Evolutionary conservation across 176 grass and related monocot species (phyloP).

Genomic region (Eremochloa ophiuroides): DNA sequence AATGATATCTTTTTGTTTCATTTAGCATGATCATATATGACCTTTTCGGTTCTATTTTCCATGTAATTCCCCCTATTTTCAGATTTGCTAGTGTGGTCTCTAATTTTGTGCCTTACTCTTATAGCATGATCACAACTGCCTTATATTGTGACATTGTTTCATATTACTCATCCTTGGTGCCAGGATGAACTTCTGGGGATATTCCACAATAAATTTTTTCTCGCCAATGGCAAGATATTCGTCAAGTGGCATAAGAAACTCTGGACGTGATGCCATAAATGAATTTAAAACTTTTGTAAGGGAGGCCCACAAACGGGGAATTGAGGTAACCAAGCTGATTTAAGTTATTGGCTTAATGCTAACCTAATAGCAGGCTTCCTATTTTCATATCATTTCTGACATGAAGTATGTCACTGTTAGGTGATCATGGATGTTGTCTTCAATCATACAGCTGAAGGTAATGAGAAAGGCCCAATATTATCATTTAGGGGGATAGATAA

Average conservation of each 20-base stretch:
- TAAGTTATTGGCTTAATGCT: background rate
- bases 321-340: constrained; percentile 62
- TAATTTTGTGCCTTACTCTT: background rate
- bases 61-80: background rate
- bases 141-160: background rate
- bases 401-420: constrained; percentile 34
- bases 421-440: constrained; percentile 96
- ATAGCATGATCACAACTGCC: background rate
- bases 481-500: constrained; percentile 98
- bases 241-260: constrained; percentile 50
- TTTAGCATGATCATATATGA: background rate
- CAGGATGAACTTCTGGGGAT: constrained; percentile 98
- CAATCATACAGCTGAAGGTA: constrained; percentile 99
- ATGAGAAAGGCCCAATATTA: constrained; percentile 90
- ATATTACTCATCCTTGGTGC: constrained; percentile 8
- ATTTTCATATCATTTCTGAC: constrained; percentile 27
- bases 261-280: constrained; percentile 75
- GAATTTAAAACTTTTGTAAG: constrained; percentile 87
- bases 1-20: background rate
- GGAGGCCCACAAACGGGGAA: constrained; percentile 90
- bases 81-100: background rate
- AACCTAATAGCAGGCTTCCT: background rate
- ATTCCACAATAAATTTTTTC: constrained; percentile 92
- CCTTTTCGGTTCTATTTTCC: background rate
- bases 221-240: constrained; percentile 94